phyloP scores from a whole-genome alignment of 225 moss, liverwort and hornwort genomes.

The Takakia lepidozioides region DNA sequence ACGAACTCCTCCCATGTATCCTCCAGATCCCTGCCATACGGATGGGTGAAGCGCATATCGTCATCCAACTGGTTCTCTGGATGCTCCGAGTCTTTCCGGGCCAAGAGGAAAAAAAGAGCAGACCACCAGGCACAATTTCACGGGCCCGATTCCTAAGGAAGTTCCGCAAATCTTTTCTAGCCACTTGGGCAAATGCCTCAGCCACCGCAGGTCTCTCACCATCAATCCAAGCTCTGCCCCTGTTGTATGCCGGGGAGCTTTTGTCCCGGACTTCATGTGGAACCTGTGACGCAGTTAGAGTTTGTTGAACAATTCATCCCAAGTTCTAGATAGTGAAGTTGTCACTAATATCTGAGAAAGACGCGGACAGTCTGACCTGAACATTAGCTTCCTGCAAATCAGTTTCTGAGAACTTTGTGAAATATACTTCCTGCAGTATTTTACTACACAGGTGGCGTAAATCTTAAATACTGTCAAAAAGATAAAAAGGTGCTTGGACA shows the following conservation, averaged over 20 bases:
- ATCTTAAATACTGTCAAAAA: too few relatives aligned
- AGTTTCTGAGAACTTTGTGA: not conserved
- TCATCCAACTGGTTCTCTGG: not conserved
- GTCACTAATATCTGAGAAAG: too few relatives aligned
- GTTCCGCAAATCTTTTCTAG: constrained; percentile 3
- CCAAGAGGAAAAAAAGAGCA: constrained; percentile 3
- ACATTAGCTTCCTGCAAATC: not conserved
- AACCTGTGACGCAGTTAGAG: constrained; percentile 6
- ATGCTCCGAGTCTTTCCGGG: not conserved
- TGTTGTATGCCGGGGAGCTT: constrained; percentile 13
- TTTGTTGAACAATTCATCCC: too few relatives aligned
- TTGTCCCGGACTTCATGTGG: constrained; percentile 9
- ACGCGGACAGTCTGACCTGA: too few relatives aligned
- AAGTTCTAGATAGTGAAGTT: too few relatives aligned
- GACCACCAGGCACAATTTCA: constrained; percentile 20
- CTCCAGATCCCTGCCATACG: not conserved
- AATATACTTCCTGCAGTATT: not conserved
- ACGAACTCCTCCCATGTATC: constrained; percentile 1
- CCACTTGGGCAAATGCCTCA: constrained; percentile 5
- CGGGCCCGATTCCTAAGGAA: constrained; percentile 10
- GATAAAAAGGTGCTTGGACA: too few relatives aligned
- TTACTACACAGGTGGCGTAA: not conserved
- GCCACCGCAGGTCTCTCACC: not conserved
- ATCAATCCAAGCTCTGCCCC: constrained; percentile 3
- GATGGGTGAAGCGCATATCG: not conserved